A percentile compares a stretch with the other conserved stretches of the same genome.
These are phyloP conservation scores for Rhizophora mangle DNA, from an alignment of 345 rosid species.

Conservation along the genomic window DNA sequence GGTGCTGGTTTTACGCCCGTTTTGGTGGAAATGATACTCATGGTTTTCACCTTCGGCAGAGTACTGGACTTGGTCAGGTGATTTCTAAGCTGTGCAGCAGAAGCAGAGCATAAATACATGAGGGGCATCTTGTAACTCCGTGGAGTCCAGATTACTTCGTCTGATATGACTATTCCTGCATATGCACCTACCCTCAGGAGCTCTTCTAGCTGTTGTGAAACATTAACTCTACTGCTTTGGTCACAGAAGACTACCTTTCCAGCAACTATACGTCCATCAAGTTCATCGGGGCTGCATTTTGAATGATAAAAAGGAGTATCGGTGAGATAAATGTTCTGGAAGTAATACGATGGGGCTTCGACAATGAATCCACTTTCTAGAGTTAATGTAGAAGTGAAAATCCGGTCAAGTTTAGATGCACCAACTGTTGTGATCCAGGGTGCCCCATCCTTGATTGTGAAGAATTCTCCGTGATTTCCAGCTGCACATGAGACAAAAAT, in stretches of 20 bases:
- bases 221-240: background rate
- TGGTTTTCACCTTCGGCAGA: constrained; percentile 23
- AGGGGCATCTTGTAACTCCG: constrained; percentile 24
- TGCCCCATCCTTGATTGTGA: constrained; percentile 32
- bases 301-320: constrained; percentile 32
- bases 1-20: constrained; percentile 46
- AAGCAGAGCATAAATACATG: constrained; percentile 18
- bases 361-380: constrained; percentile 24
- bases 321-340: constrained; percentile 19
- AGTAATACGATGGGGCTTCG: constrained; percentile 34
- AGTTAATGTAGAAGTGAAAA: constrained; percentile 29
- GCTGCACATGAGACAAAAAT: constrained; percentile 43
- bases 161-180: constrained; percentile 31
- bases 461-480: constrained; percentile 46
- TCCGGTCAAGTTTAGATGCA: constrained; percentile 43
- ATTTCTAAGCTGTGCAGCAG: constrained; percentile 13
- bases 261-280: constrained; percentile 23
- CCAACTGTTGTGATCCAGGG: constrained; percentile 53
- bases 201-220: constrained; percentile 18
- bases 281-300: constrained; percentile 17
- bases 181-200: constrained; percentile 34
- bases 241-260: constrained; percentile 44
- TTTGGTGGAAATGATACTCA: constrained; percentile 33
- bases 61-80: background rate
- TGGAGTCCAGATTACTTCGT: constrained; percentile 7